Conservation (phyloP, 1,284 basidiomycete genomes). For the Lentinula novae-zelandiae region DNA sequence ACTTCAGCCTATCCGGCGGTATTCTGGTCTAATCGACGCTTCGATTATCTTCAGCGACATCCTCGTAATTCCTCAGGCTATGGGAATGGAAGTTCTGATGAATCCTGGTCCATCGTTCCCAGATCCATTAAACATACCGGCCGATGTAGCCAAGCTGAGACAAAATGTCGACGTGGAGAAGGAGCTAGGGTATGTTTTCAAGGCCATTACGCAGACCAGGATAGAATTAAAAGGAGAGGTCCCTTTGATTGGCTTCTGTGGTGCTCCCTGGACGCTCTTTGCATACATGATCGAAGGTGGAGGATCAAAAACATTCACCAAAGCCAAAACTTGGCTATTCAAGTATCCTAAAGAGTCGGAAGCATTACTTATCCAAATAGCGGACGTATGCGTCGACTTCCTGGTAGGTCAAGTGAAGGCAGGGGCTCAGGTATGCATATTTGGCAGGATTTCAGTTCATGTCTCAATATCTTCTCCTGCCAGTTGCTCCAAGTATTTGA, state of each 20-base stretch:
- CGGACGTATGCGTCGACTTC: constrained; percentile 82
- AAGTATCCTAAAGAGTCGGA: constrained; percentile 82
- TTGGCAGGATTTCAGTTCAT: constrained; percentile 5
- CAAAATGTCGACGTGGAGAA: constrained; percentile 71
- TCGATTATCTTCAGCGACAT: constrained; percentile 97
- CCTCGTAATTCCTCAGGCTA: constrained; percentile 92
- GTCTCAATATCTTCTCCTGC: background rate
- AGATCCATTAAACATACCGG: constrained; percentile 73
- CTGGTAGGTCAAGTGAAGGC: constrained; percentile 89
- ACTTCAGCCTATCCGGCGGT: constrained; percentile 88
- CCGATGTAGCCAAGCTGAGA: constrained; percentile 63
- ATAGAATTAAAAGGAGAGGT: constrained; percentile 79
- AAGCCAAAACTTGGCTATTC: constrained; percentile 91
- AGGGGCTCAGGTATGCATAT: constrained; percentile 76
- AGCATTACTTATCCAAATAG: constrained; percentile 71
- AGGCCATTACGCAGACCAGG: constrained; percentile 83
- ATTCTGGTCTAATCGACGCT: constrained; percentile 82
- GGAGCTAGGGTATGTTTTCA: constrained; percentile 87
- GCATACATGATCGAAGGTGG: constrained; percentile 97
- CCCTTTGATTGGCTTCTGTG: constrained; percentile 92
- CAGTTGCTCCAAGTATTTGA: constrained; percentile 95
- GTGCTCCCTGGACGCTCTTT: constrained; percentile 96
- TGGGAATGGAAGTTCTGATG: constrained; percentile 95
- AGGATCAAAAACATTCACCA: constrained; percentile 83
- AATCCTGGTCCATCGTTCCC: constrained; percentile 88